Evolutionary conservation across 805 yeast species (phyloP).

Genomic region (Saccharomycopsis amapae): DNA sequence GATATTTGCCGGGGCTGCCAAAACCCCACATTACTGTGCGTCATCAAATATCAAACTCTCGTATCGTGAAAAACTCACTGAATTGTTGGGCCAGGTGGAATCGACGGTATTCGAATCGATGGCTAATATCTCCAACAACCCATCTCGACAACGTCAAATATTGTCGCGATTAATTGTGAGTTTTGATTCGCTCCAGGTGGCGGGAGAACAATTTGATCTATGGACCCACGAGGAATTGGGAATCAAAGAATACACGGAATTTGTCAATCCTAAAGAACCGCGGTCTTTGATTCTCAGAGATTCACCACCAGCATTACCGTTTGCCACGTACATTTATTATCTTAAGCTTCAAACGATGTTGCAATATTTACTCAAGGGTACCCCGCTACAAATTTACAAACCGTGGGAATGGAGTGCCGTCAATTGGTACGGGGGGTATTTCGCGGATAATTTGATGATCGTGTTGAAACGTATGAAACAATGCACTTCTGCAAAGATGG

Average conservation of each 20-base stretch:
- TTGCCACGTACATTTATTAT: slow-evolving; percentile 62
- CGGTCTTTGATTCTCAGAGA: slow-evolving; percentile 23
- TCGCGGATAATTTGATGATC: slow-evolving; percentile 38
- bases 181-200: slow-evolving; percentile 81
- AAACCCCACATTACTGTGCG: too few species aligned
- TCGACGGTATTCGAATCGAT: slow-evolving; percentile 37
- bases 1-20: neutral
- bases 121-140: slow-evolving; percentile 50
- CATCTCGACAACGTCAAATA: slow-evolving; percentile 78
- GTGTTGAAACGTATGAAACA: neutral
- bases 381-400: slow-evolving; percentile 67
- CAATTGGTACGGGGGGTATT: slow-evolving; percentile 59
- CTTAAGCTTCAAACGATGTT: slow-evolving; percentile 66
- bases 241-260: slow-evolving; percentile 30
- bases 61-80: neutral
- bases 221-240: slow-evolving; percentile 32
- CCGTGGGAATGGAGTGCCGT: slow-evolving; percentile 60
- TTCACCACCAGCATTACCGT: slow-evolving; percentile 42
- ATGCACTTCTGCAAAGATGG: neutral
- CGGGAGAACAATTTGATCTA: slow-evolving; percentile 57
- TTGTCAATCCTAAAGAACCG: too few species aligned
- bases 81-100: slow-evolving; percentile 12
- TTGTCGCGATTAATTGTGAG: slow-evolving; percentile 44
- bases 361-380: slow-evolving; percentile 64
- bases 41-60: slow-evolving; percentile 1